These are phyloP conservation scores for Mortierella antarctica DNA, from an alignment of 192 early-diverging fungal species.

Conservation along the genomic window DNA sequence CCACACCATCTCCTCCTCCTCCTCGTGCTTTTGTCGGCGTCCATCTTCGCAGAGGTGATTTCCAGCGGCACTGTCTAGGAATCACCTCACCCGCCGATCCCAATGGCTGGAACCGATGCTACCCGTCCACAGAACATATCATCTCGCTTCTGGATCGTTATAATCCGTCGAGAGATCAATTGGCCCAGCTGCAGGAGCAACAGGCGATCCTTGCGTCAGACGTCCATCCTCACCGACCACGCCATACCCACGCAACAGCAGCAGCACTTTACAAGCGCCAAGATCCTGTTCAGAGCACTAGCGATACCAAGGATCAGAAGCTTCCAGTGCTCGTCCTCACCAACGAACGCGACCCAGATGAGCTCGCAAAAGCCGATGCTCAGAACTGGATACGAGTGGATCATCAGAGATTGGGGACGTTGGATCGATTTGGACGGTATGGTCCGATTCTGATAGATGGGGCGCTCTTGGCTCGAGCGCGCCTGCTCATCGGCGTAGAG, in stretches of 20 bases:
- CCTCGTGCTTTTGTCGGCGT: constrained; percentile 24
- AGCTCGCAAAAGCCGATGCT: constrained; percentile 35
- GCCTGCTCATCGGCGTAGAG: constrained; percentile 32
- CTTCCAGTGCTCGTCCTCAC: constrained; percentile 35
- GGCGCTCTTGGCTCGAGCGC: constrained; percentile 24
- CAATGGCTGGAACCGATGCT: constrained; percentile 52
- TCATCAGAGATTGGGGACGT: constrained; percentile 20
- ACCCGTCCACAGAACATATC: constrained; percentile 37
- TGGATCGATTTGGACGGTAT: constrained; percentile 35
- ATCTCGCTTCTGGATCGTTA: constrained; percentile 23
- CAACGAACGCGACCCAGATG: constrained; percentile 32
- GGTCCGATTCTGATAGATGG: constrained; percentile 44
- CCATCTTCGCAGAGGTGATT: constrained; percentile 38
- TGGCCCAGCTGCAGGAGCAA: too few species aligned
- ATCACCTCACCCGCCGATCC: constrained; percentile 44
- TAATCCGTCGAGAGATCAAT: too few species aligned
- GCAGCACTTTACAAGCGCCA: background rate
- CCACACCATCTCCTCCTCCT: too few species aligned
- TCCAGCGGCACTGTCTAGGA: constrained; percentile 34
- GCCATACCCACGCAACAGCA: background rate
- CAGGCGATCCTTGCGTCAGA: too few species aligned
- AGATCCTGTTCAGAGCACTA: background rate
- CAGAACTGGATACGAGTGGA: constrained; percentile 47
- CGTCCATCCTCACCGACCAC: background rate
- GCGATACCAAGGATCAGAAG: background rate